Percentiles rank a stretch among this genome's conserved stretches.
Conservation (phyloP, 306 rosid species). For the Quercus ilex region DNA sequence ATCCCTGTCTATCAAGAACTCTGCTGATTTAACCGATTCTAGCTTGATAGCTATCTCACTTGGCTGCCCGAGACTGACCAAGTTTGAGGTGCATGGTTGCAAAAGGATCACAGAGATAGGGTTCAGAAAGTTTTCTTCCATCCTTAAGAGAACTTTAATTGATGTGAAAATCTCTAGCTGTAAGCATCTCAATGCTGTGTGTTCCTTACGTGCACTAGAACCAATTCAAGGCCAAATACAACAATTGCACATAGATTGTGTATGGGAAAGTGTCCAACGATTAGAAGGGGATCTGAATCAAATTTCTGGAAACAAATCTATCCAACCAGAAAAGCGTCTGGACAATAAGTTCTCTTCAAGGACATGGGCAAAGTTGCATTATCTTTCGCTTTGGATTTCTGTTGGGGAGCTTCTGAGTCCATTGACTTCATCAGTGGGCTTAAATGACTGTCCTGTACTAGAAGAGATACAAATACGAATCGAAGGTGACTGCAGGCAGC, state of each 20-base stretch:
- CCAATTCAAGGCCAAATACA: neutral
- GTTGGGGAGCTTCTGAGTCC: neutral
- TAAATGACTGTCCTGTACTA: neutral
- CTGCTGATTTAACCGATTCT: neutral
- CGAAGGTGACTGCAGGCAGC: constrained; percentile 4
- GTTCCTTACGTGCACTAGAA: neutral
- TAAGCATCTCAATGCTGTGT: neutral
- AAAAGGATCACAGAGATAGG: neutral
- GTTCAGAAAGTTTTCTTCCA: neutral
- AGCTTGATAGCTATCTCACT: neutral
- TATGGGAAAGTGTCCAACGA: neutral
- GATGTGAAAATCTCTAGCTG: constrained; percentile 7
- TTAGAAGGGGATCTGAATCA: neutral
- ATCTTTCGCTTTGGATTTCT: neutral
- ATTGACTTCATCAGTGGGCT: neutral
- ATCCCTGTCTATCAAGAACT: neutral
- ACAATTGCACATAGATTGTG: constrained; percentile 7
- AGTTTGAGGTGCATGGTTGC: constrained; percentile 4
- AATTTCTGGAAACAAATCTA: neutral
- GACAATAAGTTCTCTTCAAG: neutral
- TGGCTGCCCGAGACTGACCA: neutral
- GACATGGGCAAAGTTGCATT: neutral
- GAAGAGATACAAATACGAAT: neutral
- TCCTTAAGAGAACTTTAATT: neutral
- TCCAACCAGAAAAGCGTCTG: neutral